Evolutionary conservation across 2,329 filamentous ascomycete genomes (phyloP).

Genomic region (Aspergillus jensenii): DNA sequence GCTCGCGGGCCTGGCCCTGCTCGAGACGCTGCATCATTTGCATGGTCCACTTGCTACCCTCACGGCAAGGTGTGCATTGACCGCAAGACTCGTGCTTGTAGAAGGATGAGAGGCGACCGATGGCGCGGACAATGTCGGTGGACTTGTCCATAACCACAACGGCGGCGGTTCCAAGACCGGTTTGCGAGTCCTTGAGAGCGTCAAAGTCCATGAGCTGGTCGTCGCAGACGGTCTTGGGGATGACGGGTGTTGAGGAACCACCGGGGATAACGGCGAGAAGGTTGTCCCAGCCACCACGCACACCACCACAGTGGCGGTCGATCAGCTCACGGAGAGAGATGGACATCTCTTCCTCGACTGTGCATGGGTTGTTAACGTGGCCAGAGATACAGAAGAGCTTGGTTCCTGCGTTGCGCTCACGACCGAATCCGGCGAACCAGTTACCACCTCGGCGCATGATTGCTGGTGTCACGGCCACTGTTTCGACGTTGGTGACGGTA

Average conservation of each 20-base stretch:
- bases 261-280: constrained; percentile 92
- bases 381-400: constrained; percentile 99
- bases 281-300: constrained; percentile 97
- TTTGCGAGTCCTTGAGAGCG: constrained; percentile 94
- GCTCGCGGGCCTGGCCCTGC: constrained; percentile 79
- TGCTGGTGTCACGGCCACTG: constrained; percentile 89
- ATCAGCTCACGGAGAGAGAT: constrained; percentile 95
- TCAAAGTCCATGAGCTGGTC: constrained; percentile 99
- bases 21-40: constrained; percentile 98
- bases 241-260: constrained; percentile 92
- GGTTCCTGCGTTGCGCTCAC: constrained; percentile 93
- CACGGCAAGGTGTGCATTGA: constrained; percentile 98
- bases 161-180: constrained; percentile 92
- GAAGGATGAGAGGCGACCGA: constrained; percentile 89
- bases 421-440: constrained; percentile 94
- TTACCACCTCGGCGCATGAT: constrained; percentile 87
- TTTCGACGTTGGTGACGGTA: constrained; percentile 98
- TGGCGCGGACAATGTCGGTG: constrained; percentile 91
- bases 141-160: constrained; percentile 99
- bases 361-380: constrained; percentile 97
- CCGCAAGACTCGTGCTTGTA: constrained; percentile 98
- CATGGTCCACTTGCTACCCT: constrained; percentile 98
- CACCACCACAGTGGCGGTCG: constrained; percentile 96
- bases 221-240: constrained; percentile 87
- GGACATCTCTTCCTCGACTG: constrained; percentile 99